Evolutionary conservation across 352 stramenopile species (phyloP), one percentile per base, ranked within the genome.

Genomic region (Paralagenidium karlingii): DNA sequence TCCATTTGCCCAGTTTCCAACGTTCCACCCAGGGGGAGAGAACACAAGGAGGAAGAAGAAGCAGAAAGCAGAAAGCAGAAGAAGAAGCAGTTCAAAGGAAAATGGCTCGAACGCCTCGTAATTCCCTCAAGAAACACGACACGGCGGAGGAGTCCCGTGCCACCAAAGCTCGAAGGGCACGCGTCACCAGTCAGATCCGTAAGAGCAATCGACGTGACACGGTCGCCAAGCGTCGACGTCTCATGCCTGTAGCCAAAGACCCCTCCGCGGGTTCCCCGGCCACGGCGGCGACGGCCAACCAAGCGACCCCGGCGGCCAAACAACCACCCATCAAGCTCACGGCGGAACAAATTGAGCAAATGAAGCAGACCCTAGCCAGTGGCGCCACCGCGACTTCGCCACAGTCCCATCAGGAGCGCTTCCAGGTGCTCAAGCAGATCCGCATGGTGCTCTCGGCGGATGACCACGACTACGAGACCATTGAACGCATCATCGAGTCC

Each of bases 51-150:
- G n/a, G n/a, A n/a, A n/a, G n/a, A n/a, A n/a, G n/a, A n/a, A n/a
- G n/a, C n/a, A n/a, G n/a, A n/a, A n/a, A n/a, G n/a, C n/a, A n/a
- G n/a, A n/a, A n/a, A n/a, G n/a, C n/a, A n/a, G n/a, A n/a, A n/a
- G n/a, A n/a, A n/a, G n/a, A n/a, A n/a, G n/a, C n/a, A n/a, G n/a
- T n/a, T n/a, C n/a, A n/a, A n/a, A n/a, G n/a, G n/a, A n/a, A n/a
- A n/a, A n/a, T n/a, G n/a, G n/a, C n/a, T n/a, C n/a, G n/a, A n/a
- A n/a, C 68, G 34, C 64, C 70, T 13, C 70, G 67, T 46, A 74
- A 58, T 39, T 85, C 71, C 50, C 71, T 85, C 41, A 82, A 82
- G 62, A 82, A 85, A 55, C 71, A 85, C 59, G 65, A 85, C 49
- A 55, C 57, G 2, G 42, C 63, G 13, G 61, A 59, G 27, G 67